Base-by-base conservation (phyloP, 768 basidiomycete species). In the Termitomyces sp. region DNA sequence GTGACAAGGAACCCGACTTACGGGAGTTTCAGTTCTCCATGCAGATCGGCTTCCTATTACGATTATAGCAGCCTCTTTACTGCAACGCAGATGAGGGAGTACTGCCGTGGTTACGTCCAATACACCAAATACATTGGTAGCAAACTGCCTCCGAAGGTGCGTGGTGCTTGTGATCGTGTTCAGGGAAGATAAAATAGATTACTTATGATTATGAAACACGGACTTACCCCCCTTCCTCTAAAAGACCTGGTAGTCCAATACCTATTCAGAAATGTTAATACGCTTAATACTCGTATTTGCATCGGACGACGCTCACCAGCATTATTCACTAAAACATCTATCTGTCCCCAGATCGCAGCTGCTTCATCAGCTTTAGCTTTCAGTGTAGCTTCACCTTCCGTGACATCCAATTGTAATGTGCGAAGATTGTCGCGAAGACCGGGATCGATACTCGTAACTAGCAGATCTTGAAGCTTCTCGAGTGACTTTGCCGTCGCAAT, bases 321-420 rank as follows among this genome's bases (percentile, higher is more conserved):
- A 59, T 87, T 87, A 58, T 87, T 87, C 35, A 87, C 82, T 29
- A 87, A 63, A 1, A 87, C 79, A 59, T 86, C 83, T 57, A 87
- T 77, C 10, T 72, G 68, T 6, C 82, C 82, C 79, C 82, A 86
- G 31, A 71, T 69, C 2, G 57, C 61, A 19, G 72, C 71, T 3
- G 82, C 83, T 19, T 73, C 64, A 25, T 76, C 69, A 19, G 82
- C 71, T 45, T 73, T 77, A 2, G 56, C 54, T 59, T 76, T 76
- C 45, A 87, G 71, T 10, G 59, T 65, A 17, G 73, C 71, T 23
- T 73, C 71, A 3, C 78, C 78, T 21, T 73, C 71, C 1, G 79
- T 77, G 0, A 88, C 76, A 63, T 88, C 84, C 1, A 86, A 69
- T 58, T 78, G 71, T 7, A 82, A 56, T 2, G 74, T 69, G 19